A percentile compares a stretch with the other conserved stretches of the same genome.
phyloP scores from a whole-genome alignment of 164 flowering plant genomes.

The Chimonanthus praecox region DNA sequence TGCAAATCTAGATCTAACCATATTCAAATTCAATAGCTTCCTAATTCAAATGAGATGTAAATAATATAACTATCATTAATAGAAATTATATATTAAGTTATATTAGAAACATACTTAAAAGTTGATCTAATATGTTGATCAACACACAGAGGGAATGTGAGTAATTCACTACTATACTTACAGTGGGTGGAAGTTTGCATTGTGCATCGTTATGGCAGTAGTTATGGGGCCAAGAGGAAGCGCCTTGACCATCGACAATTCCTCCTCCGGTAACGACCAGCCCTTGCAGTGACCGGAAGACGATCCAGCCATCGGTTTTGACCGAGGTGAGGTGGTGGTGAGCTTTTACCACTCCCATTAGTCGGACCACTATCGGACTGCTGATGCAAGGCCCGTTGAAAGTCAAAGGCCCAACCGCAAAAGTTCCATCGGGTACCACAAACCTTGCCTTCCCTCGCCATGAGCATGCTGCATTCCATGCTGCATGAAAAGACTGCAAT shows the following conservation, averaged over 20 bases:
- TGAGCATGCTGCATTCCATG: slow-evolving; percentile 10
- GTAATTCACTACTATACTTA: slow-evolving; percentile 2
- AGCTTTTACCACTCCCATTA: slow-evolving; percentile 4
- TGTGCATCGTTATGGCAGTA: slow-evolving; percentile 11
- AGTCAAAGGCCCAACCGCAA: background rate
- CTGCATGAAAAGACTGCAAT: slow-evolving; percentile 6
- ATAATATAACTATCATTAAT: no score
- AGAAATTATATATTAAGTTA: no score
- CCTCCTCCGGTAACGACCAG: slow-evolving; percentile 22
- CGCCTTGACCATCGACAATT: slow-evolving; percentile 34
- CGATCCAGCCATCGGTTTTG: slow-evolving; percentile 19
- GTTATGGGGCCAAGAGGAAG: slow-evolving; percentile 23
- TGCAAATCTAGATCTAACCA: no score
- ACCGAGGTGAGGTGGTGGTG: background rate
- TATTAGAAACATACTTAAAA: no score
- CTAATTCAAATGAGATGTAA: no score
- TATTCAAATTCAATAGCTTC: no score
- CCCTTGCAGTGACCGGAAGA: slow-evolving; percentile 12
- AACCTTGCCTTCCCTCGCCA: background rate
- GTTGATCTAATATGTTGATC: no score
- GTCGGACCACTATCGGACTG: background rate
- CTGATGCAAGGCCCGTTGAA: slow-evolving; percentile 8
- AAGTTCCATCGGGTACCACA: background rate
- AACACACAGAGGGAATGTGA: no score
- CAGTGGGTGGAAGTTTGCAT: slow-evolving; percentile 23